Evolutionary conservation across 306 rosid species (phyloP), one percentile per base, ranked within the genome.

Genomic region (Vigna reflexopilosa): DNA sequence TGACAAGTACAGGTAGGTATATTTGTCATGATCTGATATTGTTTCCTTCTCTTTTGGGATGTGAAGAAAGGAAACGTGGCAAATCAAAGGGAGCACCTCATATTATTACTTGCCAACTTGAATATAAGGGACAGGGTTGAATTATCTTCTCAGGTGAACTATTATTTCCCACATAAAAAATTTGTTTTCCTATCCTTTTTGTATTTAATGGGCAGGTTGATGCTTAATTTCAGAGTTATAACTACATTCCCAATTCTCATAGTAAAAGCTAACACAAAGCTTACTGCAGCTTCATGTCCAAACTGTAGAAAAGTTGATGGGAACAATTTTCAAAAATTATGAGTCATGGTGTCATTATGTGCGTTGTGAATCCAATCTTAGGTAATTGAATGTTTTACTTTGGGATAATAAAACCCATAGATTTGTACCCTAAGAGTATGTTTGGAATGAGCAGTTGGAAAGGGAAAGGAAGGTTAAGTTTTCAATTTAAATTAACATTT

Each of bases 41-140:
- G 48, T 73, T 51, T 44, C 69, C 47, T 52, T 84, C 19, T 83
- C 34, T 77, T 77, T 85, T 76, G 75, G 85, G 79, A 67, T 77
- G 77, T 70, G 81, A 86, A 96, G 99, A 93, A 93, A 93, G 99
- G 98, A 86, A 96, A 96, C 78, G 93, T 88, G 78, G 98, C 94
- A 76, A 96, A 96, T 84, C 99, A 96, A 83, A 90, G 98, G 89
- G 99, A 96, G 81, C 99, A 96, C 85, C 83, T 96, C 61, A 86
- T 96, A 80, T 77, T 96, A 87, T 84, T 96, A 50, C 97, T 96
- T 85, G 98, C 99, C 81, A 96, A 96, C 84, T 83, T 96, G 42
- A 82, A 84, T 70, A 84, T 82, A 58, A 80, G 97, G 85, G 79
- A 83, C 7, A 86, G 81, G 49, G 10, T 42, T 47, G 86, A 70